Conservation (phyloP, 441 rosid species). For the Pelargonium cotyledonis region DNA sequence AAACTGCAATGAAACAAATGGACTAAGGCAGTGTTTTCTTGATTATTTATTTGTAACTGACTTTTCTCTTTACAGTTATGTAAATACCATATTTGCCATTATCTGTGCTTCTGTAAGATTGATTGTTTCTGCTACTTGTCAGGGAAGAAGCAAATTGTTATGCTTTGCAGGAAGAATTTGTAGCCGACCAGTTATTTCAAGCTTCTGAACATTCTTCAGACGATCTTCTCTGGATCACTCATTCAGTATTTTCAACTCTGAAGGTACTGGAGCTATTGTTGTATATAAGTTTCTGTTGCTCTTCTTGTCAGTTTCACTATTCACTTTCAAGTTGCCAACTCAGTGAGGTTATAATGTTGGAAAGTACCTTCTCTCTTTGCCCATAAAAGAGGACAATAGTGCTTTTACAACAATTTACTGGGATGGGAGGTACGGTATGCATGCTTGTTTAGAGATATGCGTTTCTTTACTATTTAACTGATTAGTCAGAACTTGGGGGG, state of each 20-base stretch:
- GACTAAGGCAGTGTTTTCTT: background rate
- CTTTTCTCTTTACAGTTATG: background rate
- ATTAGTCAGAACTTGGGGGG: no score
- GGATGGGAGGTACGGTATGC: background rate
- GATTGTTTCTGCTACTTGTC: constrained; percentile 25
- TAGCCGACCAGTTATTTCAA: constrained; percentile 84
- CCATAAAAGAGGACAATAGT: constrained; percentile 2
- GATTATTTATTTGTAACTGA: background rate
- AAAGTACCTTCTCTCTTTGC: background rate
- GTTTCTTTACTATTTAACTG: background rate
- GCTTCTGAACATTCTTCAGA: constrained; percentile 62
- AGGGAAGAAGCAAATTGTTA: constrained; percentile 73
- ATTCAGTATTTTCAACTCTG: constrained; percentile 53
- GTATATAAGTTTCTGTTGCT: constrained; percentile 15
- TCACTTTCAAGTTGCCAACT: constrained; percentile 5
- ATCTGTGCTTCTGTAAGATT: constrained; percentile 15
- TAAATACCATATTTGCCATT: background rate
- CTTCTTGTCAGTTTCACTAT: background rate
- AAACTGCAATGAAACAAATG: background rate
- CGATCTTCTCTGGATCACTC: constrained; percentile 59
- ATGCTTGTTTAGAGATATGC: background rate
- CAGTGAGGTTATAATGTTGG: background rate
- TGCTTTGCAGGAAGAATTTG: constrained; percentile 76
- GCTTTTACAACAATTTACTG: background rate
- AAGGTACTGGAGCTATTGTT: constrained; percentile 44